These are phyloP conservation scores for Apostasia shenzhenica DNA, from an alignment of 106 monocot genomes.

Conservation along the genomic window DNA sequence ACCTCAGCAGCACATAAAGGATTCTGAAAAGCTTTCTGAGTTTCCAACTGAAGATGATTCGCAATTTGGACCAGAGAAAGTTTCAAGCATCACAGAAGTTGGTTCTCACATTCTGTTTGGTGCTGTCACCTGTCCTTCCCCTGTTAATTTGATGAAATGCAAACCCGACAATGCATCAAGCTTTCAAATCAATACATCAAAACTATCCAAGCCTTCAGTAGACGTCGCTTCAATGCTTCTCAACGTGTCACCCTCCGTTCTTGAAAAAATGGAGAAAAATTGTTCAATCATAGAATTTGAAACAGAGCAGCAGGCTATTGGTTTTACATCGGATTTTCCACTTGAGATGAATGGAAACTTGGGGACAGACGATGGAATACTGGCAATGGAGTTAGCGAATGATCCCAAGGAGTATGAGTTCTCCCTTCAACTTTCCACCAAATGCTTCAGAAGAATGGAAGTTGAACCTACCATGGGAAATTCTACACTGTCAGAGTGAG, in stretches of 20 bases:
- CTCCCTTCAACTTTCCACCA: conserved; percentile 1
- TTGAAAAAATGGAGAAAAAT: too few relatives aligned
- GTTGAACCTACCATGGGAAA: conserved; percentile 21
- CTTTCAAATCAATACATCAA: conserved; percentile 13
- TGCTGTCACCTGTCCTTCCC: conserved; percentile 1
- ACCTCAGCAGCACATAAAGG: conserved; percentile 43
- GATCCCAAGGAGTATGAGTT: too few relatives aligned
- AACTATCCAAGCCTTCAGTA: too few relatives aligned
- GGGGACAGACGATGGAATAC: conserved; percentile 1
- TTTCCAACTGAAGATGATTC: conserved; percentile 18
- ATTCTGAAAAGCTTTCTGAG: conserved; percentile 35
- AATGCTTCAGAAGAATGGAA: conserved; percentile 10
- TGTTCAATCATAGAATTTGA: conserved; percentile 11
- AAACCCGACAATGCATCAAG: conserved; percentile 1
- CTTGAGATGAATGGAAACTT: conserved; percentile 11
- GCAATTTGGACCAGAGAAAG: conserved; percentile 16
- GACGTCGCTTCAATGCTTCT: too few relatives aligned
- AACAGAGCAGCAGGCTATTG: conserved; percentile 6
- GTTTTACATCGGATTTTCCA: conserved; percentile 13
- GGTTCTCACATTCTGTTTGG: conserved; percentile 4
- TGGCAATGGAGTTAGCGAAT: not conserved
- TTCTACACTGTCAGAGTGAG: conserved; percentile 6
- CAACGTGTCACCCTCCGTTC: too few relatives aligned
- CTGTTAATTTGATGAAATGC: not conserved
- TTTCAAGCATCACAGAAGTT: conserved; percentile 2